Evolutionary conservation across 164 flowering plant species (phyloP).

Genomic region (Dillenia turbinata): DNA sequence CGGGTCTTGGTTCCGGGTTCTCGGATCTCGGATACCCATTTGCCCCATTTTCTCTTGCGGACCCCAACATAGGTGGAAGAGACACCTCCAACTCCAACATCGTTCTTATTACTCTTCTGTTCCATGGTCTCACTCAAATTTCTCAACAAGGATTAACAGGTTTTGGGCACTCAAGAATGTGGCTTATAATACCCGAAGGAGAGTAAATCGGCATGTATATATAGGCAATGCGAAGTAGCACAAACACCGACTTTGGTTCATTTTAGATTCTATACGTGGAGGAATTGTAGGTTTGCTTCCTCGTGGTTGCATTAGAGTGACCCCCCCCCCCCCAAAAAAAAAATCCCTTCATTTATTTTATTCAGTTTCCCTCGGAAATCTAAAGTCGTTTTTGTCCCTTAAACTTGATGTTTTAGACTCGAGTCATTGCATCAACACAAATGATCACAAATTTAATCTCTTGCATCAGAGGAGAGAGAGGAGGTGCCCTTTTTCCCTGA

Average conservation of each 20-base stretch:
- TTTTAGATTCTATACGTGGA: too few species aligned
- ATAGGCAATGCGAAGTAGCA: neutral
- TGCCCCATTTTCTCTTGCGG: slow-evolving; percentile 53
- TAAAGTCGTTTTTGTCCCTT: too few species aligned
- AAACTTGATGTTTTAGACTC: too few species aligned
- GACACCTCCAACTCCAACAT: neutral
- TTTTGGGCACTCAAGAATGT: neutral
- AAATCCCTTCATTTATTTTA: too few species aligned
- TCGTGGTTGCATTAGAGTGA: neutral
- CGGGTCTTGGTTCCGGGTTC: slow-evolving; percentile 50
- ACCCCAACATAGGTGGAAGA: slow-evolving; percentile 32
- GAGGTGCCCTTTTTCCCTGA: too few species aligned
- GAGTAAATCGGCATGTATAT: neutral
- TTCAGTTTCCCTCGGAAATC: too few species aligned
- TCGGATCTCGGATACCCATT: slow-evolving; percentile 62
- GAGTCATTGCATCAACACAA: too few species aligned
- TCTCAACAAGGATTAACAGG: neutral
- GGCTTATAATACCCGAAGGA: neutral
- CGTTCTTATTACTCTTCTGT: neutral
- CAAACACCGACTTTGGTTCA: too few species aligned
- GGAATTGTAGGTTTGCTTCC: slow-evolving; percentile 11
- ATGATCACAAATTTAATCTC: too few species aligned
- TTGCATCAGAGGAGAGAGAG: too few species aligned
- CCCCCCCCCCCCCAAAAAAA: too few species aligned
- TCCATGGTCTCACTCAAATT: neutral